These are phyloP conservation scores for Prototheca stagnorum DNA, from an alignment of 163 green algal genomes.

Conservation along the genomic window DNA sequence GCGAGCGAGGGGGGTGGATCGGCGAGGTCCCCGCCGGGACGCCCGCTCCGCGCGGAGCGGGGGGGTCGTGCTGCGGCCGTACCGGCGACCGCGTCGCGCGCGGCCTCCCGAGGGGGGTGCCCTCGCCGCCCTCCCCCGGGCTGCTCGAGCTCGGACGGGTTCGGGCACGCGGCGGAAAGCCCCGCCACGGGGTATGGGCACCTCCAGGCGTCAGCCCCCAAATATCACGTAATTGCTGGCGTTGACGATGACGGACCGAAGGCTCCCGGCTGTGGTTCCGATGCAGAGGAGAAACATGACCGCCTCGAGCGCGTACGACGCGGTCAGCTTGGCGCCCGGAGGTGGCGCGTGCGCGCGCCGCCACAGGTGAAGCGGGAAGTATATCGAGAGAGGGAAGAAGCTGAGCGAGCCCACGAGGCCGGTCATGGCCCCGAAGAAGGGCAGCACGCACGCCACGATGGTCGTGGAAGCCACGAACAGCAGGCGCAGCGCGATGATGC, in stretches of 20 bases:
- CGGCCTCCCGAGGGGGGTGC: too few species aligned
- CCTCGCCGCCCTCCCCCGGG: too few species aligned
- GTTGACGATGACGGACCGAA: not conserved
- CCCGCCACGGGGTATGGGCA: too few species aligned
- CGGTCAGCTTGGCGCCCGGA: not conserved
- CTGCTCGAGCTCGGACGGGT: too few species aligned
- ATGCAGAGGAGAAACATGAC: not conserved
- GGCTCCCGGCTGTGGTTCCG: not conserved
- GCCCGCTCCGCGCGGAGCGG: too few species aligned
- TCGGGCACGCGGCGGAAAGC: too few species aligned
- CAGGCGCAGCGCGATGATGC: not conserved
- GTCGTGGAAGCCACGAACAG: not conserved
- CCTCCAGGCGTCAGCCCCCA: too few species aligned
- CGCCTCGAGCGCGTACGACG: not conserved
- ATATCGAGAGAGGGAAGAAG: slow-evolving; percentile 1
- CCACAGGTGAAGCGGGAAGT: slow-evolving; percentile 3
- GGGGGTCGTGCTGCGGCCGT: too few species aligned
- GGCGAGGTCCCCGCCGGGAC: too few species aligned
- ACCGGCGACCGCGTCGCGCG: too few species aligned
- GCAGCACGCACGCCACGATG: slow-evolving; percentile 4
- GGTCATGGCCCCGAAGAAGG: slow-evolving; percentile 3
- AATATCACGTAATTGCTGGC: too few species aligned
- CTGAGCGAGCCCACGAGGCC: slow-evolving; percentile 2
- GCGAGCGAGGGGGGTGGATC: too few species aligned
- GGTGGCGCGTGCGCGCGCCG: not conserved